These are phyloP conservation scores for Sphaerulina vaccinii DNA, from an alignment of 2,329 filamentous ascomycete genomes.

Conservation along the genomic window DNA sequence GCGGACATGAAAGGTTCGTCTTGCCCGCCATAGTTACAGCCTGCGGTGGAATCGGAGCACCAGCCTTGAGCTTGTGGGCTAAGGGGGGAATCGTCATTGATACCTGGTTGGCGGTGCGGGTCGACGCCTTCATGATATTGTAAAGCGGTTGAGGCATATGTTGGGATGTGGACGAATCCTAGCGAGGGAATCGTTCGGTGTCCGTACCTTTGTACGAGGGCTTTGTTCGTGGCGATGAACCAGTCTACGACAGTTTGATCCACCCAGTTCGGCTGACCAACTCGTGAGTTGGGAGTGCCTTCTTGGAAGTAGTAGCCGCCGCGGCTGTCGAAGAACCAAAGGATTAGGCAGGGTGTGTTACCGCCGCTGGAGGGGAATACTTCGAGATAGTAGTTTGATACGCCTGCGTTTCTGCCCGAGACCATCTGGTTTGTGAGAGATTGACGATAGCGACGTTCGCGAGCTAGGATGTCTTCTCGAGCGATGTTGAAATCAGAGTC, in stretches of 20 bases:
- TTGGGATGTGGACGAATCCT: conserved; percentile 57
- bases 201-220: conserved; percentile 20
- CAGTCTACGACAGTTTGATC: conserved; percentile 46
- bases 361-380: conserved; percentile 49
- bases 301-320: conserved; percentile 55
- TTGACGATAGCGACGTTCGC: conserved; percentile 41
- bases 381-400: conserved; percentile 57
- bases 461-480: conserved; percentile 43
- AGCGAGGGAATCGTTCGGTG: conserved; percentile 46
- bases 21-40: conserved; percentile 44
- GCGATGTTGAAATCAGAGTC: conserved; percentile 62
- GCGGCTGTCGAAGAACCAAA: conserved; percentile 72
- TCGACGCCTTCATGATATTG: conserved; percentile 45
- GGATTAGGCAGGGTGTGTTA: conserved; percentile 46
- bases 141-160: conserved; percentile 43
- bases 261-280: conserved; percentile 47
- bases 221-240: conserved; percentile 41
- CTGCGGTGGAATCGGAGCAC: conserved; percentile 40
- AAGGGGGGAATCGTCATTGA: conserved; percentile 46
- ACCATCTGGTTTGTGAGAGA: conserved; percentile 49
- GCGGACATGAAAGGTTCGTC: conserved; percentile 65
- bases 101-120: conserved; percentile 45
- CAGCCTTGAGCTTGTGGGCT: conserved; percentile 44
- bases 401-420: conserved; percentile 39
- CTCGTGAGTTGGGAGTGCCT: conserved; percentile 32